Evolutionary conservation across 345 rosid genomes (phyloP).

Genomic region (Gossypium anomalum): DNA sequence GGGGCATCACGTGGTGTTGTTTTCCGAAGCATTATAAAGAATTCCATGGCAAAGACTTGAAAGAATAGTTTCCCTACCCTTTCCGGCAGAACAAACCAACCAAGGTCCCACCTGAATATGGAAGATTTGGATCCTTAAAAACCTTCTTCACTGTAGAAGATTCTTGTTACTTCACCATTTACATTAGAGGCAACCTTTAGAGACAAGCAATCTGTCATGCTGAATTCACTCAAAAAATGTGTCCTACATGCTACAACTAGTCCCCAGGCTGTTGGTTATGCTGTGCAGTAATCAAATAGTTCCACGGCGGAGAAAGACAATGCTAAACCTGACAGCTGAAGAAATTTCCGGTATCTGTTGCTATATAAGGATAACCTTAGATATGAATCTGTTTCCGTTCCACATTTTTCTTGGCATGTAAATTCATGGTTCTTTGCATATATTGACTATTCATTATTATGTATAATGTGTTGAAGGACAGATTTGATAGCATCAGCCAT

Average conservation of each 20-base stretch:
- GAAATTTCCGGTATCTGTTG: neutral
- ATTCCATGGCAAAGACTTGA: neutral
- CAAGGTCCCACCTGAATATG: no score
- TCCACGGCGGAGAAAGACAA: neutral
- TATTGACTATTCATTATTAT: neutral
- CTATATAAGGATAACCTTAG: neutral
- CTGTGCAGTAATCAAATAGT: neutral
- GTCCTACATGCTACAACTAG: neutral
- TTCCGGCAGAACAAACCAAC: no score
- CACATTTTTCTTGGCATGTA: neutral
- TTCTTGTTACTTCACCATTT: no score
- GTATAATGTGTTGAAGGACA: neutral
- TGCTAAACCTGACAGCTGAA: neutral
- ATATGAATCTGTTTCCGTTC: neutral
- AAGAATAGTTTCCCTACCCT: no score
- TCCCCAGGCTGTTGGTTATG: neutral
- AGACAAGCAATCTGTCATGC: neutral
- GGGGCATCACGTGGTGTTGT: constrained; percentile 1
- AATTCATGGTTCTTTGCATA: neutral
- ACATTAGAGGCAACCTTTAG: no score
- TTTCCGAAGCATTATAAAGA: neutral
- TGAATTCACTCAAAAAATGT: neutral
- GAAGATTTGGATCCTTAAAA: neutral
- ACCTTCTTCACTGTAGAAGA: neutral
- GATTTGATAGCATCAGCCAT: neutral